Evolutionary conservation across 2,329 filamentous ascomycete genomes (phyloP), one percentile per base, ranked within the genome.

Genomic region (Xylariaceae sp.): DNA sequence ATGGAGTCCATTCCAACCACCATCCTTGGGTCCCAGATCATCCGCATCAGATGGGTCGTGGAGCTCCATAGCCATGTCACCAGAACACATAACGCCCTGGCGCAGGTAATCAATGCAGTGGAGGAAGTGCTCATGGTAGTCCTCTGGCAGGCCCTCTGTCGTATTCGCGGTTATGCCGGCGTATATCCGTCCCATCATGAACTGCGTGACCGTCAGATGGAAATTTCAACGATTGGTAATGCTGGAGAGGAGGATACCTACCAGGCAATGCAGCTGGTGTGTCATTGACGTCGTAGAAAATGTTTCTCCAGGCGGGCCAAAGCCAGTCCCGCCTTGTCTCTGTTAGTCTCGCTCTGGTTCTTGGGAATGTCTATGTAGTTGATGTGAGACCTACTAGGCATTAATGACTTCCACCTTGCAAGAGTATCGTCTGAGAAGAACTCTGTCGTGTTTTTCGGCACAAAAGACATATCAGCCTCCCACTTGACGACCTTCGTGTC

Each of bases 201-300:
- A 60, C 57, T 64, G 17, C 28, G 9, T 11, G 3, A 9, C 6
- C 4, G 4, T 17, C 8, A 19, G 18, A 22, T 34, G 4, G 9
- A 31, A 4, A 11, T 12, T 17, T 31, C 8, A 16, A 15, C 47
- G 19, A 4, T 4, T n/a, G 22, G 9, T 19, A 7, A 18, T 4
- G 18, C n/a, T 18, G 9, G 4, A 9, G 18, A 16, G 37, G 8
- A 17, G 30, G 16, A 13, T 19, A 9, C 56, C 24, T 48, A 60
- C 54, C 34, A 64, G 45, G 45, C 63, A 65, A 51, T 65, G 63
- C 37, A 65, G 52, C 44, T 64, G 60, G 46, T 65, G 63, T 2
- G 63, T 65, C 38, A 64, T 54, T 4, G 62, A 62, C 2, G 62
- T 64, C 30, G 62, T 64, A 42, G 62, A 65, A 41, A 64, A 63